A percentile compares a stretch with the other conserved stretches of the same genome.
Evolutionary conservation across 495 filamentous ascomycete species (phyloP).

Genomic region (Pyrenula aspistea): DNA sequence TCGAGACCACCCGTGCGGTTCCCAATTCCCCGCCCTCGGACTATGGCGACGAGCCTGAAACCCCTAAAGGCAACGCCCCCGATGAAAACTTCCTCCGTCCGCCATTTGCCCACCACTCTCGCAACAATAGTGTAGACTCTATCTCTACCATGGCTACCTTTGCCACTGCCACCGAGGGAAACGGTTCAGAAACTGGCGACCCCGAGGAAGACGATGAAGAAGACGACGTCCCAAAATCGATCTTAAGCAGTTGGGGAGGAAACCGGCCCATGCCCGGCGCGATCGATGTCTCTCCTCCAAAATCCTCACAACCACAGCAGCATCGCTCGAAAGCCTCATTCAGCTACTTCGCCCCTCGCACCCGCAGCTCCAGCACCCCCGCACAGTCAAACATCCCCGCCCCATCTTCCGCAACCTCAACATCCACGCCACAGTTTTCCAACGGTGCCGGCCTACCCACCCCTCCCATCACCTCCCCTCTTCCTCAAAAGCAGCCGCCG

Average conservation of each 20-base stretch:
- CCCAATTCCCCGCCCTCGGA: neutral
- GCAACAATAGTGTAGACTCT: slow-evolving; percentile 51
- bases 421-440: neutral
- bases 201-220: slow-evolving; percentile 4
- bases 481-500: slow-evolving; percentile 3
- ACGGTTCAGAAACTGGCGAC: slow-evolving; percentile 28
- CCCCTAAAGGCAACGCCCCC: neutral
- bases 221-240: neutral
- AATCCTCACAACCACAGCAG: slow-evolving; percentile 1
- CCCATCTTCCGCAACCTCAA: neutral
- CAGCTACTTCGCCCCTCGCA: neutral
- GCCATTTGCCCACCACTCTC: slow-evolving; percentile 17
- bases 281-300: neutral
- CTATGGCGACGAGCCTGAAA: neutral
- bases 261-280: neutral
- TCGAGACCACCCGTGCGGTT: slow-evolving; percentile 52
- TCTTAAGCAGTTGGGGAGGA: neutral
- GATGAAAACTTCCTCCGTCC: slow-evolving; percentile 11
- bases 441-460: neutral
- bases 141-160: slow-evolving; percentile 70
- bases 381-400: neutral
- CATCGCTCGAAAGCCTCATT: neutral
- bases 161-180: slow-evolving; percentile 67
- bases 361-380: neutral
- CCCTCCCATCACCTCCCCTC: neutral